Evolutionary conservation across 768 basidiomycete genomes (phyloP).

Genomic region (Suillus weaverae): DNA sequence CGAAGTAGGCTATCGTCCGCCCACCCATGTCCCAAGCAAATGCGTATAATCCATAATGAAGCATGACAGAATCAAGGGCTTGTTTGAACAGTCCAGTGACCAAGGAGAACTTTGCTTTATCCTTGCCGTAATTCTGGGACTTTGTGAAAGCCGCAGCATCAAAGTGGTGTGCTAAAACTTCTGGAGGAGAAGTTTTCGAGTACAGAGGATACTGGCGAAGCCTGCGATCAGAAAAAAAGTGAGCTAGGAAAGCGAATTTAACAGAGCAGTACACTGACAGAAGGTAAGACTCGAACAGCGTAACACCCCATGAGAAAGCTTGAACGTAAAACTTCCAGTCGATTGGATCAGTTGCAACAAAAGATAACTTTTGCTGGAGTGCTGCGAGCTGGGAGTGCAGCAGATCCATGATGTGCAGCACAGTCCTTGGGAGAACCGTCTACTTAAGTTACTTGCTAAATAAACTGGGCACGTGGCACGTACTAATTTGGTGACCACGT

Average conservation of each 20-base stretch:
- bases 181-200: conserved; percentile 70
- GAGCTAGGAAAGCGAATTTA: conserved; percentile 4
- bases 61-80: conserved; percentile 61
- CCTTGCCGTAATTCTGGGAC: conserved; percentile 87
- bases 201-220: conserved; percentile 86
- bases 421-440: background rate
- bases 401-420: conserved; percentile 50
- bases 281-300: conserved; percentile 86
- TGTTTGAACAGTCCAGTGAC: conserved; percentile 76
- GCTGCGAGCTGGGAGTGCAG: conserved; percentile 56
- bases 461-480: background rate
- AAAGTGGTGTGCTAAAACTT: conserved; percentile 69
- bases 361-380: conserved; percentile 64
- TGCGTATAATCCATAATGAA: conserved; percentile 78
- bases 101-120: conserved; percentile 85
- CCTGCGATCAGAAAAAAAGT: conserved; percentile 27
- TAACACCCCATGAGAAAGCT: conserved; percentile 69
- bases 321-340: conserved; percentile 87
- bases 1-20: conserved; percentile 44
- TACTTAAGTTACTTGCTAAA: background rate
- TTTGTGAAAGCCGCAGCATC: conserved; percentile 74
- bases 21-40: conserved; percentile 80
- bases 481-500: background rate
- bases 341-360: conserved; percentile 69
- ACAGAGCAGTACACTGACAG: conserved; percentile 51